A percentile compares a stretch with the other conserved stretches of the same genome.
These are phyloP conservation scores for Boletus coccyginus DNA, from an alignment of 768 basidiomycete species.

Conservation along the genomic window DNA sequence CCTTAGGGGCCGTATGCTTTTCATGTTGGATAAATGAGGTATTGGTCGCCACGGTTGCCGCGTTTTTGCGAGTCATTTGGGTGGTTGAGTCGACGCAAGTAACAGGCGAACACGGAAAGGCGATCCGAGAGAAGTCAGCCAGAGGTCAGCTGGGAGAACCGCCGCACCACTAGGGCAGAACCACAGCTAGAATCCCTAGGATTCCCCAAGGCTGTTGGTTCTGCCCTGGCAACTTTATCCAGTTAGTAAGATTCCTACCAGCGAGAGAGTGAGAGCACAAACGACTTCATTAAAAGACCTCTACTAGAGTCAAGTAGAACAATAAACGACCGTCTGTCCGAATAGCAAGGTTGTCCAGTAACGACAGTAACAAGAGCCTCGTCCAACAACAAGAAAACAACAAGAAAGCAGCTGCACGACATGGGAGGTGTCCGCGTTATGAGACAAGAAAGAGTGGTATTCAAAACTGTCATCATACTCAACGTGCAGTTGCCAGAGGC, in stretches of 20 bases:
- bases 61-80: neutral
- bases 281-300: neutral
- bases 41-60: neutral
- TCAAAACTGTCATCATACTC: slow-evolving; percentile 1
- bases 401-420: neutral
- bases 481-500: slow-evolving; percentile 1
- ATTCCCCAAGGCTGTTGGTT: neutral
- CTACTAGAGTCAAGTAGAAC: neutral
- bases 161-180: neutral
- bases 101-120: neutral
- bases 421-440: neutral
- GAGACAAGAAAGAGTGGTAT: neutral
- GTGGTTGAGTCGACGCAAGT: neutral
- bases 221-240: neutral
- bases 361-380: neutral
- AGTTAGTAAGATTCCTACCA: slow-evolving; percentile 2
- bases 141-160: neutral
- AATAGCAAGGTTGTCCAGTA: neutral
- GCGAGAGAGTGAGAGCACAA: slow-evolving; percentile 3
- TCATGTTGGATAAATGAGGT: slow-evolving; percentile 10
- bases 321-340: neutral
- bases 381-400: neutral
- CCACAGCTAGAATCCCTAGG: too few species aligned
- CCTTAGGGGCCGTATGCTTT: slow-evolving; percentile 1
- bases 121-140: neutral